Evolutionary conservation across 1,139 yeast species (phyloP).

Genomic region (Geotrichum klebahnii): DNA sequence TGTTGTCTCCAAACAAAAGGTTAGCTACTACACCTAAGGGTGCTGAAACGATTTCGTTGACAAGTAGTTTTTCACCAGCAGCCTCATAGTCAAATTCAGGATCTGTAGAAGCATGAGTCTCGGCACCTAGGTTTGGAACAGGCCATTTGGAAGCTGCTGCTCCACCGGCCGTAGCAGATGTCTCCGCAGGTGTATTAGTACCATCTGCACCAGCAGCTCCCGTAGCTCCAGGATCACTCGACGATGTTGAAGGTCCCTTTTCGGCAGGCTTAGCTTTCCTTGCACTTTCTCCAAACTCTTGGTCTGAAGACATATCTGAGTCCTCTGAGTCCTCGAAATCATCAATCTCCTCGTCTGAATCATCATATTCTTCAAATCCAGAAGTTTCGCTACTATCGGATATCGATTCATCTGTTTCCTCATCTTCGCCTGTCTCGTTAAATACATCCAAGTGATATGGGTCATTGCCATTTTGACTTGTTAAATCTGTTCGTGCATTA

Average conservation of each 20-base stretch:
- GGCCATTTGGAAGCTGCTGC: constrained; percentile 30
- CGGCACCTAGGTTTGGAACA: constrained; percentile 49
- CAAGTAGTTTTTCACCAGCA: constrained; percentile 56
- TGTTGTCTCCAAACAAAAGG: constrained; percentile 73
- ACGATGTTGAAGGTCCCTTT: not conserved
- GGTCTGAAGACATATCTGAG: constrained; percentile 20
- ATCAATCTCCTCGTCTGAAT: constrained; percentile 26
- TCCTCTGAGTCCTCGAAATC: constrained; percentile 8
- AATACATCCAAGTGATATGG: not conserved
- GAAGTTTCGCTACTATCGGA: constrained; percentile 21
- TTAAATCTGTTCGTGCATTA: constrained; percentile 21
- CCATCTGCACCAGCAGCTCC: constrained; percentile 18
- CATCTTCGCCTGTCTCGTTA: constrained; percentile 5
- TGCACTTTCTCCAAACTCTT: constrained; percentile 28
- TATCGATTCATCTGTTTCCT: not conserved
- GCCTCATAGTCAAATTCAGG: constrained; percentile 50
- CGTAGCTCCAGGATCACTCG: constrained; percentile 12
- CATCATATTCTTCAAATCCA: constrained; percentile 25
- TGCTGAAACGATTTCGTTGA: constrained; percentile 60
- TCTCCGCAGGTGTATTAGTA: not conserved
- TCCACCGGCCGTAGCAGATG: constrained; percentile 1
- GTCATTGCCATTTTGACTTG: not conserved
- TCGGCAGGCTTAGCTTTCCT: constrained; percentile 10
- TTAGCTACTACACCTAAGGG: constrained; percentile 77
- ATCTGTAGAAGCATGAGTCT: constrained; percentile 52